Evolutionary conservation across 768 basidiomycete species (phyloP).

Genomic region (Mycena metata): DNA sequence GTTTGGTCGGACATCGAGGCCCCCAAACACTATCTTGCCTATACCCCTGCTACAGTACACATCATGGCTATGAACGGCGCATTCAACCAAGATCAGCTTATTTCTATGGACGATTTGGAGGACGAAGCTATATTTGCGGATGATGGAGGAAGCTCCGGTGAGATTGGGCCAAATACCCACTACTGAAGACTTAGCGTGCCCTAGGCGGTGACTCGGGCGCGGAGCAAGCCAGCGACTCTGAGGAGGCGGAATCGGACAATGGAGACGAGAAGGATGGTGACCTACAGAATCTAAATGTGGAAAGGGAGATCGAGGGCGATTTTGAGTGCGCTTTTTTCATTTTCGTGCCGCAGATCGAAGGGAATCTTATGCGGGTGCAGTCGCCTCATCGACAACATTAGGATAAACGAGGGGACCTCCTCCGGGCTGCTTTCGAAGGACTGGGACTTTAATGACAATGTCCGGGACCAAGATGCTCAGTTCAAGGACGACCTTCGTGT

Average conservation of each 20-base stretch:
- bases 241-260: conserved; percentile 26
- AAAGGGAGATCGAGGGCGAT: conserved; percentile 71
- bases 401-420: conserved; percentile 62
- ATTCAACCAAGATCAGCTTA: conserved; percentile 22
- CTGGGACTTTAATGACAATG: conserved; percentile 80
- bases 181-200: background rate
- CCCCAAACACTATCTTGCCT: background rate
- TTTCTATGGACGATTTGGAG: conserved; percentile 31
- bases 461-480: conserved; percentile 72
- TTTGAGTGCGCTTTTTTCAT: conserved; percentile 59
- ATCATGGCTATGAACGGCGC: conserved; percentile 10
- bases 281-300: conserved; percentile 47
- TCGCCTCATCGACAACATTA: conserved; percentile 78
- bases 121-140: conserved; percentile 13
- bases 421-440: conserved; percentile 68
- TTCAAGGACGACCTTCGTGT: conserved; percentile 81
- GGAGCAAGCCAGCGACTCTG: conserved; percentile 29
- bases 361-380: conserved; percentile 49
- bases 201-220: conserved; percentile 26
- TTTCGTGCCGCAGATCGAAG: background rate
- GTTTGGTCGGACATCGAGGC: background rate
- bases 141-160: conserved; percentile 30
- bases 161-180: background rate
- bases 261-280: conserved; percentile 10
- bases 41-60: background rate